These are phyloP conservation scores for Camellia oleifera DNA, from an alignment of 179 eudicot genomes.

Conservation along the genomic window DNA sequence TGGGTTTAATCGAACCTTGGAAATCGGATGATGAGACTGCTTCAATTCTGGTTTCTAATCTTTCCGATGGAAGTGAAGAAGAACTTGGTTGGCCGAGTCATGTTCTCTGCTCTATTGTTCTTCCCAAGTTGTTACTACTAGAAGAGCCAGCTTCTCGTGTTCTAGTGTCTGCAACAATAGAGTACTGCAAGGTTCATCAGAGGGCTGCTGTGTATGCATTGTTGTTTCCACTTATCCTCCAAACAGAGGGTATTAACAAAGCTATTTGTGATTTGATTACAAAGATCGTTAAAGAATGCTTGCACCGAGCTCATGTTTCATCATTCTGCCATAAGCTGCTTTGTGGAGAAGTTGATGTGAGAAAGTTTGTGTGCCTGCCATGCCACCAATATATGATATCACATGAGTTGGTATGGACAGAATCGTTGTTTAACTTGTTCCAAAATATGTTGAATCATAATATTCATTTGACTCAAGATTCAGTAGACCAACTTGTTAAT, in stretches of 20 bases:
- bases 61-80: conserved; percentile 25
- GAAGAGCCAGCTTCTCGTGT: conserved; percentile 48
- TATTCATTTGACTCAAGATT: conserved; percentile 45
- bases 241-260: conserved; percentile 40
- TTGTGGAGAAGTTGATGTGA: conserved; percentile 24
- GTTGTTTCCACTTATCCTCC: conserved; percentile 40
- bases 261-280: conserved; percentile 41
- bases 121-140: conserved; percentile 49
- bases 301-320: conserved; percentile 55
- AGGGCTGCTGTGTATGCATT: conserved; percentile 46
- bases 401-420: conserved; percentile 46
- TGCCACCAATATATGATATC: conserved; percentile 38
- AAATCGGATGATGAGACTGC: conserved; percentile 45
- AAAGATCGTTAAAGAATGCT: conserved; percentile 47
- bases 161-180: conserved; percentile 34
- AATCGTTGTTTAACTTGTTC: conserved; percentile 43
- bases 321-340: conserved; percentile 55
- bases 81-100: conserved; percentile 42
- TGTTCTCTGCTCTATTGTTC: conserved; percentile 44
- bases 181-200: conserved; percentile 51
- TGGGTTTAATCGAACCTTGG: conserved; percentile 53
- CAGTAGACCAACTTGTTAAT: conserved; percentile 42
- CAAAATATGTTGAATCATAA: conserved; percentile 46
- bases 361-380: conserved; percentile 38
- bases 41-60: conserved; percentile 33